Conservation (phyloP, 2,329 filamentous ascomycete genomes). For the Madurella fahalii region DNA sequence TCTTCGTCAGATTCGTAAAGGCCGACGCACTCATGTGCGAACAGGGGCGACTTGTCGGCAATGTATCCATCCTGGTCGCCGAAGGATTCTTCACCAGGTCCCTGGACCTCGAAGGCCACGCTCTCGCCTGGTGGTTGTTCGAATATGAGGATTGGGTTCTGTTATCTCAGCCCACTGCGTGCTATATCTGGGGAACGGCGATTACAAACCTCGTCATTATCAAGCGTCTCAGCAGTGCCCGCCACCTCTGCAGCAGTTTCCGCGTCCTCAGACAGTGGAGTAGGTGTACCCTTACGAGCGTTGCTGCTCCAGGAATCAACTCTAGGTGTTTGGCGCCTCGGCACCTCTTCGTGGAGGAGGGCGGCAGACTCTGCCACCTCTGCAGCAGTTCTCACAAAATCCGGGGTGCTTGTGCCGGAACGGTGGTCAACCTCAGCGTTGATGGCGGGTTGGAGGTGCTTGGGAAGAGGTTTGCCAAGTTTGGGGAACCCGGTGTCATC, state of each 20-base stretch:
- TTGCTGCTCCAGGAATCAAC: not conserved
- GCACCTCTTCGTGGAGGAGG: slow-evolving; percentile 29
- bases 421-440: slow-evolving; percentile 3
- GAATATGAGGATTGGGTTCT: slow-evolving; percentile 11
- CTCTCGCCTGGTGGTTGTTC: slow-evolving; percentile 14
- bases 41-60: slow-evolving; percentile 37
- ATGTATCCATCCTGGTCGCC: slow-evolving; percentile 21
- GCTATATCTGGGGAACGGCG: not conserved
- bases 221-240: slow-evolving; percentile 38
- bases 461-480: slow-evolving; percentile 3
- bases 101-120: slow-evolving; percentile 3
- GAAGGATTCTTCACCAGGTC: slow-evolving; percentile 3
- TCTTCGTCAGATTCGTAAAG: slow-evolving; percentile 29
- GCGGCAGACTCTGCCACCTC: slow-evolving; percentile 36
- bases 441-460: slow-evolving; percentile 3
- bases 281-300: slow-evolving; percentile 33
- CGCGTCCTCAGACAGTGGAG: slow-evolving; percentile 40
- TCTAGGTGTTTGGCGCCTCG: slow-evolving; percentile 20
- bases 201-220: slow-evolving; percentile 25
- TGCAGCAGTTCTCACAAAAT: slow-evolving; percentile 28
- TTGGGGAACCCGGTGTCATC: not conserved
- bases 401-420: slow-evolving; percentile 28
- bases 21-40: slow-evolving; percentile 45
- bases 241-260: slow-evolving; percentile 39
- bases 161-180: not conserved